Evolutionary conservation across 2,329 filamentous ascomycete genomes (phyloP).

Genomic region (Coniochaeta prunicola): DNA sequence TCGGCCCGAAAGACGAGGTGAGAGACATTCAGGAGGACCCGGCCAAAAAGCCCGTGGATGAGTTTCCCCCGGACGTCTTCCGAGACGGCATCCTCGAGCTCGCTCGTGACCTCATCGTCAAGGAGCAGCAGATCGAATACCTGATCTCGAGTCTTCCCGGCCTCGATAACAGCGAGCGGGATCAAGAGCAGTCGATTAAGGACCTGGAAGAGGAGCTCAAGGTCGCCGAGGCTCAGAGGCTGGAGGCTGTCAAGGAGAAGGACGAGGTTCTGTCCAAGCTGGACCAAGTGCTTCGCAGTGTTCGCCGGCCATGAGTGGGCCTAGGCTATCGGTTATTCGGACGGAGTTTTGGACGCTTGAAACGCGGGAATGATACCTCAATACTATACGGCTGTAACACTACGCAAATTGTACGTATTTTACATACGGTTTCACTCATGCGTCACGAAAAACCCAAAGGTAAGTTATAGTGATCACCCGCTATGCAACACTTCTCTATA

Average conservation of each 20-base stretch:
- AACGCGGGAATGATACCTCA: not conserved
- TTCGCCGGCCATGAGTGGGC: conserved; percentile 45
- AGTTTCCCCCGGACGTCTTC: conserved; percentile 57
- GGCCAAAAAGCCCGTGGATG: conserved; percentile 50
- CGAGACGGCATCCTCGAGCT: conserved; percentile 63
- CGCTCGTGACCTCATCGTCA: conserved; percentile 67
- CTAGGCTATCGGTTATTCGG: not conserved
- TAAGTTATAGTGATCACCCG: no score
- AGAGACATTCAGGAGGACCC: conserved; percentile 48
- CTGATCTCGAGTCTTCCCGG: conserved; percentile 70
- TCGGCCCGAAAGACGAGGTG: conserved; percentile 51
- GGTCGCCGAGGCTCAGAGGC: conserved; percentile 53
- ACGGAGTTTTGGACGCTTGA: not conserved
- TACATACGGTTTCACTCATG: not conserved
- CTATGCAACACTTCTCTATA: not conserved
- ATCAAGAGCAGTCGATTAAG: conserved; percentile 62
- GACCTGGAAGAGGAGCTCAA: conserved; percentile 60
- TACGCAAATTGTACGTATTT: not conserved
- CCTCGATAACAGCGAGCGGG: conserved; percentile 68
- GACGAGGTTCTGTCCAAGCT: conserved; percentile 53
- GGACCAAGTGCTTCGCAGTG: conserved; percentile 52
- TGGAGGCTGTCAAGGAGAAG: conserved; percentile 57
- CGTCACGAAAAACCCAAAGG: not conserved
- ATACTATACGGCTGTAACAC: not conserved
- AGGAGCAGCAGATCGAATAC: conserved; percentile 77